A percentile compares a stretch with the other conserved stretches of the same genome.
Evolutionary conservation across 2,329 filamentous ascomycete genomes (phyloP).

Genomic region (Escovopsis weberi): DNA sequence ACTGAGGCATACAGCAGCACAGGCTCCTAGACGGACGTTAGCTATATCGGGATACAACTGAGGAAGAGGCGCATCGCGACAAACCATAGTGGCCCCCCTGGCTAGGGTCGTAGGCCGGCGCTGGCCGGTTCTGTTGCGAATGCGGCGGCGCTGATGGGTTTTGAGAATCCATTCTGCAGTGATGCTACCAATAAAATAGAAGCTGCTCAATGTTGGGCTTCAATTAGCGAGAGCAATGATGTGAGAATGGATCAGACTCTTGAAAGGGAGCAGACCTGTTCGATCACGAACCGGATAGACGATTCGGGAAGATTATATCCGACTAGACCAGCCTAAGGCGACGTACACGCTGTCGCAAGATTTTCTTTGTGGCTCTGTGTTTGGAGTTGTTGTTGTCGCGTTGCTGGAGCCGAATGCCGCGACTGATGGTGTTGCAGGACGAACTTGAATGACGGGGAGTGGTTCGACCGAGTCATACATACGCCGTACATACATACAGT

Average conservation of each 20-base stretch:
- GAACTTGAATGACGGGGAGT: too few relatives aligned
- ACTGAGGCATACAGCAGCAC: constrained; percentile 25
- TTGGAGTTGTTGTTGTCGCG: too few relatives aligned
- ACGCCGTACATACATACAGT: too few relatives aligned
- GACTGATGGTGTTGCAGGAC: too few relatives aligned
- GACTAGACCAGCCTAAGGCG: too few relatives aligned
- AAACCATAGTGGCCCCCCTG: constrained; percentile 69
- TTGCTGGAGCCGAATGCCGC: too few relatives aligned
- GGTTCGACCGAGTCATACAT: too few relatives aligned
- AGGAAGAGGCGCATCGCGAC: constrained; percentile 9
- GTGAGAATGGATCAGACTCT: too few relatives aligned
- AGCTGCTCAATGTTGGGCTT: background rate
- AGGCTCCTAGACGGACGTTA: constrained; percentile 25
- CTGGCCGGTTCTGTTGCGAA: constrained; percentile 41
- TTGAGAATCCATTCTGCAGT: constrained; percentile 23
- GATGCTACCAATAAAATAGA: background rate
- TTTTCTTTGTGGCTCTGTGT: too few relatives aligned
- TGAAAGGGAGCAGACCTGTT: background rate
- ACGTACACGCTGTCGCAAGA: too few relatives aligned
- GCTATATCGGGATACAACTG: background rate
- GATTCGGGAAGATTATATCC: too few relatives aligned
- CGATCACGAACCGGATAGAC: too few relatives aligned
- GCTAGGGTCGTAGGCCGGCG: constrained; percentile 56
- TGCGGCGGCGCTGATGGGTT: constrained; percentile 37
- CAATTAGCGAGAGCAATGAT: background rate